Evolutionary conservation across 441 rosid species (phyloP).

Genomic region (Eutrema salsugineum): DNA sequence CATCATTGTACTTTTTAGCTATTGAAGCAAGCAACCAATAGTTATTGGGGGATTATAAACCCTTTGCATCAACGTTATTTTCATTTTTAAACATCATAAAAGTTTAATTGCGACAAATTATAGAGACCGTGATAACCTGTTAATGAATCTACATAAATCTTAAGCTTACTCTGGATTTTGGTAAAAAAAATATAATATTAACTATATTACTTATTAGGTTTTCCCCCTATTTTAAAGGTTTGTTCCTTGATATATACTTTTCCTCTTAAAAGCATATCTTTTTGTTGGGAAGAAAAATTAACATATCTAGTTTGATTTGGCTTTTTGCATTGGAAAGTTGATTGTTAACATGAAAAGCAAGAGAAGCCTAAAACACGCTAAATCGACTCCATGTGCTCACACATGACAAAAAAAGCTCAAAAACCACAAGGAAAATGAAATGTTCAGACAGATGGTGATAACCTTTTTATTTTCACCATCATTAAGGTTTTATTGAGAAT

Average conservation of each 20-base stretch:
- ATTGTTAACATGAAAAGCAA: constrained; percentile 17
- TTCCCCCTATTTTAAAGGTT: too few relatives aligned
- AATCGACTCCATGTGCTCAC: constrained; percentile 27
- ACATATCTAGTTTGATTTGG: background rate
- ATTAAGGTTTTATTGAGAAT: background rate
- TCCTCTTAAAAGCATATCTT: background rate
- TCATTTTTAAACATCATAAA: background rate
- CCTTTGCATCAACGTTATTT: background rate
- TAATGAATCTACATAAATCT: background rate
- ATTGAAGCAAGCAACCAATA: constrained; percentile 14
- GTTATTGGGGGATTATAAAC: background rate
- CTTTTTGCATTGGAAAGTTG: constrained; percentile 23
- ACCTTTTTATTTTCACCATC: constrained; percentile 17
- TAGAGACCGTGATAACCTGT: background rate
- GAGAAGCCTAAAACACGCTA: constrained; percentile 30
- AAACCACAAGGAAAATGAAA: background rate
- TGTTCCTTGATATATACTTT: background rate
- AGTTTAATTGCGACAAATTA: background rate
- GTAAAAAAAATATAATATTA: too few relatives aligned
- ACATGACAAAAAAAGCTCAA: constrained; percentile 19
- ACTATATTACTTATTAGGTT: too few relatives aligned
- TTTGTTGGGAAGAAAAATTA: constrained; percentile 8
- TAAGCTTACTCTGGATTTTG: background rate
- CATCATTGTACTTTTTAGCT: constrained; percentile 16
- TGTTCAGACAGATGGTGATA: constrained; percentile 20